Conservation (phyloP, 768 basidiomycete species). For the Trichaptum fuscoviolaceum region DNA sequence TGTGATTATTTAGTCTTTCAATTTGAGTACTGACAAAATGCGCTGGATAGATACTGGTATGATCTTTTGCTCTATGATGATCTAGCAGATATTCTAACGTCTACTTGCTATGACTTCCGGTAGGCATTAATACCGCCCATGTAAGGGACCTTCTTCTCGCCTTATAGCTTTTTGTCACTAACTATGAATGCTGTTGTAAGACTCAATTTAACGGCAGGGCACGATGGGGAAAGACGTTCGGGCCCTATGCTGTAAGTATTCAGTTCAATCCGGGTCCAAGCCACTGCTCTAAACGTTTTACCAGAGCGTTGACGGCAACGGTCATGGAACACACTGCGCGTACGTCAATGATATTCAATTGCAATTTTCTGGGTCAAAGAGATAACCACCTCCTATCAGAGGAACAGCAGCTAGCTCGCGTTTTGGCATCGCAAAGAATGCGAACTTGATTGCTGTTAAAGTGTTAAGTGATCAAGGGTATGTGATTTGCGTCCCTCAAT, state of each 20-base stretch:
- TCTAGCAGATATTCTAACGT: not conserved
- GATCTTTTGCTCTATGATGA: not conserved
- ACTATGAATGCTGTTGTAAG: conserved; percentile 14
- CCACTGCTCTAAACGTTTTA: not conserved
- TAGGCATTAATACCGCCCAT: conserved; percentile 21
- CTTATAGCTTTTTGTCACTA: not conserved
- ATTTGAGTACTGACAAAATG: no score
- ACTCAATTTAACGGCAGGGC: conserved; percentile 39
- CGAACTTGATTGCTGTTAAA: conserved; percentile 36
- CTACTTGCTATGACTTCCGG: not conserved
- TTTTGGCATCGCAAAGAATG: conserved; percentile 34
- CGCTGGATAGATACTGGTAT: conserved; percentile 12
- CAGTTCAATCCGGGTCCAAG: not conserved
- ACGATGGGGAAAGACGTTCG: conserved; percentile 69
- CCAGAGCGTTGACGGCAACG: conserved; percentile 30
- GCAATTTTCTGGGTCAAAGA: not conserved
- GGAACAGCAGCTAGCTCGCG: conserved; percentile 30
- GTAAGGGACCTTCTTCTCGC: conserved; percentile 6
- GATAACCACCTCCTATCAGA: conserved; percentile 11
- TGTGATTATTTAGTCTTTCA: not conserved
- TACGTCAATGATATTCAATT: not conserved
- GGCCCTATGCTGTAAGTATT: conserved; percentile 41
- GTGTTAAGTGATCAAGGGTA: conserved; percentile 33
- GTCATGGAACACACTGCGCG: conserved; percentile 37
- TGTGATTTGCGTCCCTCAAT: conserved; percentile 1